phyloP scores from a whole-genome alignment of 805 yeast genomes.

The Wickerhamomyces queroliae region DNA sequence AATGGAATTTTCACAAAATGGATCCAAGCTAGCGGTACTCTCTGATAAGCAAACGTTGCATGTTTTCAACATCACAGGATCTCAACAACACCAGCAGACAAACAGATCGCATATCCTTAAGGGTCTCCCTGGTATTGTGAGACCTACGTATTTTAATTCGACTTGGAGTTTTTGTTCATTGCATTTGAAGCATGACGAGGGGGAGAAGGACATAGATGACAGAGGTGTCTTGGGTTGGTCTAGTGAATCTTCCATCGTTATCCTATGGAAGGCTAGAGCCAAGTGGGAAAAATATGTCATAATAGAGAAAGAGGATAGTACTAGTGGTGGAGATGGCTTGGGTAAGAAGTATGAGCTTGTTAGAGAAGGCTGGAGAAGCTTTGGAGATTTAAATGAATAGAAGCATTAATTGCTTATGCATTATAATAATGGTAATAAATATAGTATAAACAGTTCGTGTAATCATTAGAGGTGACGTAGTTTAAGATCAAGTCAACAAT shows the following conservation, averaged over 20 bases:
- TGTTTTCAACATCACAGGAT: conserved; percentile 52
- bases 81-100: conserved; percentile 23
- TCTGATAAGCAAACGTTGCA: conserved; percentile 90
- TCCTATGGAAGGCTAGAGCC: conserved; percentile 68
- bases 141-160: conserved; percentile 71
- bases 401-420: conserved; percentile 1
- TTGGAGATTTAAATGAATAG: conserved; percentile 21
- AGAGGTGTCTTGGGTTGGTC: conserved; percentile 68
- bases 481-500: conserved; percentile 15
- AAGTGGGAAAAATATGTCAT: conserved; percentile 87
- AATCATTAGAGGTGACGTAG: background rate
- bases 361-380: conserved; percentile 67
- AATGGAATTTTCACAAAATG: conserved; percentile 77
- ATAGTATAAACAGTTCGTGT: background rate
- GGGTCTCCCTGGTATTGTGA: conserved; percentile 48
- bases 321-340: conserved; percentile 13
- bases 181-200: conserved; percentile 33
- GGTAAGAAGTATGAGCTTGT: conserved; percentile 47
- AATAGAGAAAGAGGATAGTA: conserved; percentile 37
- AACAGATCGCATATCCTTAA: conserved; percentile 65
- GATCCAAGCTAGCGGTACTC: conserved; percentile 71
- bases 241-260: conserved; percentile 57
- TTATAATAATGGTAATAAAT: conserved; percentile 18
- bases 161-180: conserved; percentile 85
- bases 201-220: conserved; percentile 23